Conservation (phyloP, 1,284 basidiomycete genomes). For the Naganishia sp. region DNA sequence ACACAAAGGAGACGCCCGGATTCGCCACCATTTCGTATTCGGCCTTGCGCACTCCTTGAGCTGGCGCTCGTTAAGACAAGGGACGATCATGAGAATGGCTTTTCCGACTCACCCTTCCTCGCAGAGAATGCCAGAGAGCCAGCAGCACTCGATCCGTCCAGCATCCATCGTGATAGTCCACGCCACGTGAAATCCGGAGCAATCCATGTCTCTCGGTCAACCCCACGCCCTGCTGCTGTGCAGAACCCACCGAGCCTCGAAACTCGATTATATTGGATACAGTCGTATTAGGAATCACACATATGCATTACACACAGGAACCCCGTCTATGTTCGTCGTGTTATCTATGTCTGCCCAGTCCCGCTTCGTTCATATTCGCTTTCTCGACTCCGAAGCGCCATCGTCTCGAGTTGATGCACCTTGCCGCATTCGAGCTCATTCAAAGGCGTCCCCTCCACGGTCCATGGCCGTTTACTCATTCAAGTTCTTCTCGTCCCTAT, state of each 20-base stretch:
- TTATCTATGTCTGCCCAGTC: not conserved
- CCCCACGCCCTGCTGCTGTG: too few species aligned
- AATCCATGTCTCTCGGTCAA: too few species aligned
- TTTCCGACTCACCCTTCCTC: too few species aligned
- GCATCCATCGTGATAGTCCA: too few species aligned
- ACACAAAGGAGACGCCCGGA: not conserved
- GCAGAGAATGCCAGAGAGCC: not conserved
- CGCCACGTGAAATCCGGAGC: too few species aligned
- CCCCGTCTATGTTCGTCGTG: not conserved
- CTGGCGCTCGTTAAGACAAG: too few species aligned
- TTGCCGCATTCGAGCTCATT: not conserved
- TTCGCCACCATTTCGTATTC: not conserved
- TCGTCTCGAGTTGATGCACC: not conserved
- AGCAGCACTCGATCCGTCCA: too few species aligned
- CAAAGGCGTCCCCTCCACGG: not conserved
- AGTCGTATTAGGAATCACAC: not conserved
- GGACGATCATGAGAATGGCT: too few species aligned
- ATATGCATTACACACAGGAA: not conserved
- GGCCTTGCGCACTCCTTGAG: not conserved
- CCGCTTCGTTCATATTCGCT: not conserved
- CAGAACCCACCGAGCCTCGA: not conserved
- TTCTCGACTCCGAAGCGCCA: too few species aligned
- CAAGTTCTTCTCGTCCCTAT: conserved; percentile 28
- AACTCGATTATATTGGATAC: not conserved
- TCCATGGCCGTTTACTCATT: not conserved